phyloP scores from a whole-genome alignment of 1,139 yeast species.

The Geotrichum europaeum region DNA sequence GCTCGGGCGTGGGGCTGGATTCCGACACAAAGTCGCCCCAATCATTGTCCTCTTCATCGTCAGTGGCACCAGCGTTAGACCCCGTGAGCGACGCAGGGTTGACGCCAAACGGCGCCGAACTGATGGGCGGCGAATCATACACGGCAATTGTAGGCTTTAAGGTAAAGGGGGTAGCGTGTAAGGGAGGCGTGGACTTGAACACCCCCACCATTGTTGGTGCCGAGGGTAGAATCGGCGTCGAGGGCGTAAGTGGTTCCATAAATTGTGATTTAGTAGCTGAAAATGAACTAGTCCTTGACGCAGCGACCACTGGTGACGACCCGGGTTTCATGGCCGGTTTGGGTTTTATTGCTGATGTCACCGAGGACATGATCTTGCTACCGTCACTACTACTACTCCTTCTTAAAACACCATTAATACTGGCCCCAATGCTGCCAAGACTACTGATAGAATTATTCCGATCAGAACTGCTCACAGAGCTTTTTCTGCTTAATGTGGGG shows the following conservation, averaged over 20 bases:
- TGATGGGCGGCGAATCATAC: background rate
- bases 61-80: background rate
- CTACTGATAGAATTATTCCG: background rate
- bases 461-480: background rate
- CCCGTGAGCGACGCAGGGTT: background rate
- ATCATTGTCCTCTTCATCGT: slow-evolving; percentile 17
- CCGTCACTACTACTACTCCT: background rate
- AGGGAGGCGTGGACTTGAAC: background rate
- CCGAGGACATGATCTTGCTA: background rate
- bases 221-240: background rate
- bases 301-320: too few species aligned
- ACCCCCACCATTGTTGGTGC: background rate
- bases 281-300: too few species aligned
- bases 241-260: background rate
- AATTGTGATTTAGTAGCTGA: too few species aligned
- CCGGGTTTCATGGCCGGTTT: background rate
- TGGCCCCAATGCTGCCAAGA: background rate
- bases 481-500: background rate
- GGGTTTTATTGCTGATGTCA: background rate
- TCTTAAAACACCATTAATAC: background rate
- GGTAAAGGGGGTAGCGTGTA: background rate
- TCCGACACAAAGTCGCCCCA: slow-evolving; percentile 23
- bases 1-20: slow-evolving; percentile 23
- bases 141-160: background rate
- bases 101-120: slow-evolving; percentile 19